These are phyloP conservation scores for Craspedostauros australis DNA, from an alignment of 108 stramenopile genomes.

Conservation along the genomic window DNA sequence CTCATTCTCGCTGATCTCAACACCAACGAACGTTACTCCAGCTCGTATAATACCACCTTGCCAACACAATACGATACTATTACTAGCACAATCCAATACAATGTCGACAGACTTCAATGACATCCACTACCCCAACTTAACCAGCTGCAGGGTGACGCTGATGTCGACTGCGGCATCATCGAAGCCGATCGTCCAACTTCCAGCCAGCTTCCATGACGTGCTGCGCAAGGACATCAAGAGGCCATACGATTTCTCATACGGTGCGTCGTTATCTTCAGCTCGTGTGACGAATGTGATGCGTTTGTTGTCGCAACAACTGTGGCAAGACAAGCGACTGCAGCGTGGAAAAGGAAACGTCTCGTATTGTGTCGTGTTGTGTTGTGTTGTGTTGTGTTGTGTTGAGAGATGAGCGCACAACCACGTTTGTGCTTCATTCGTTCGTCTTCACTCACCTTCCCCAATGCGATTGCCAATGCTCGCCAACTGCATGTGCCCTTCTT, in stretches of 20 bases:
- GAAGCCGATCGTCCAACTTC: conserved; percentile 26
- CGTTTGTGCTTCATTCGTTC: too few species aligned
- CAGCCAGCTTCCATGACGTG: conserved; percentile 13
- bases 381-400: conserved; percentile 4
- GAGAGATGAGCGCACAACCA: background rate
- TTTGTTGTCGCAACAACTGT: too few species aligned
- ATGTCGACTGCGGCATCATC: background rate
- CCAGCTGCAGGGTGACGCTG: conserved; percentile 14
- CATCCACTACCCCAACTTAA: conserved; percentile 25
- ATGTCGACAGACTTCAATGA: conserved; percentile 8
- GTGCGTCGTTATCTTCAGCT: too few species aligned
- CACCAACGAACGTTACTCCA: too few species aligned
- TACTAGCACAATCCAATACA: background rate
- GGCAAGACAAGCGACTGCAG: background rate
- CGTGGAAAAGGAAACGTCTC: background rate
- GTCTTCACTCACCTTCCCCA: background rate
- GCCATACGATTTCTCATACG: conserved; percentile 16
- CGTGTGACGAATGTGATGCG: too few species aligned
- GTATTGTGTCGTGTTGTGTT: conserved; percentile 1
- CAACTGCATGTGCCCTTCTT: background rate
- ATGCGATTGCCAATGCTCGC: background rate
- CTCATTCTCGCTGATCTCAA: too few species aligned
- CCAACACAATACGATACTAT: background rate
- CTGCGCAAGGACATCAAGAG: conserved; percentile 1
- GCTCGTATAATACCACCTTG: background rate